Percentiles rank a stretch among this genome's conserved stretches.
Conservation (phyloP, 768 basidiomycete genomes). For the Agrocybe pediades region DNA sequence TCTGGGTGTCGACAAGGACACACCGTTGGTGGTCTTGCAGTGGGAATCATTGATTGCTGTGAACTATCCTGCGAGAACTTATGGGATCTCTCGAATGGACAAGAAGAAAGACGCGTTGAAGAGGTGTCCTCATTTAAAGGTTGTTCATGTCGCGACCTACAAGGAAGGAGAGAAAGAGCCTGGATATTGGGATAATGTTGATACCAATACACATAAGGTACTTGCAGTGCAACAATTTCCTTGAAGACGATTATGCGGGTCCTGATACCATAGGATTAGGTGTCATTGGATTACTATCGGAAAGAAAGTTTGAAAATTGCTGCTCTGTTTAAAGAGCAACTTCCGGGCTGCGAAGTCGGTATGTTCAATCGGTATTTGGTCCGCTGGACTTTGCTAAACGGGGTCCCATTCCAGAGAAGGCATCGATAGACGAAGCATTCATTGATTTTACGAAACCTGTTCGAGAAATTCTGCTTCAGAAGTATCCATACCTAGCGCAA, state of each 20-base stretch:
- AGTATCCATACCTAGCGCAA: constrained; percentile 75
- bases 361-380: constrained; percentile 1
- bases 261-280: constrained; percentile 40
- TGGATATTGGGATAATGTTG: constrained; percentile 89
- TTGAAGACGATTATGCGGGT: neutral
- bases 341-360: constrained; percentile 86
- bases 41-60: constrained; percentile 93
- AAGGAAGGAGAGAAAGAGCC: constrained; percentile 85
- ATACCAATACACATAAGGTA: constrained; percentile 92
- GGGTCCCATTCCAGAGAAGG: constrained; percentile 69
- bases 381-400: constrained; percentile 1
- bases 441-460: constrained; percentile 87
- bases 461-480: constrained; percentile 69
- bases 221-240: too few species aligned
- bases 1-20: constrained; percentile 58
- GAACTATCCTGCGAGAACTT: constrained; percentile 92
- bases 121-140: constrained; percentile 79
- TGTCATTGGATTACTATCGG: constrained; percentile 92
- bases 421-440: constrained; percentile 97
- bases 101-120: constrained; percentile 80
- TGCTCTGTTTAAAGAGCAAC: constrained; percentile 74
- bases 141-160: constrained; percentile 96
- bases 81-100: constrained; percentile 92
- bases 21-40: constrained; percentile 81
- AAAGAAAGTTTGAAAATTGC: constrained; percentile 89